These are phyloP conservation scores for Kluyveromyces sp. DNA, from an alignment of 1,139 yeast species.

Conservation along the genomic window DNA sequence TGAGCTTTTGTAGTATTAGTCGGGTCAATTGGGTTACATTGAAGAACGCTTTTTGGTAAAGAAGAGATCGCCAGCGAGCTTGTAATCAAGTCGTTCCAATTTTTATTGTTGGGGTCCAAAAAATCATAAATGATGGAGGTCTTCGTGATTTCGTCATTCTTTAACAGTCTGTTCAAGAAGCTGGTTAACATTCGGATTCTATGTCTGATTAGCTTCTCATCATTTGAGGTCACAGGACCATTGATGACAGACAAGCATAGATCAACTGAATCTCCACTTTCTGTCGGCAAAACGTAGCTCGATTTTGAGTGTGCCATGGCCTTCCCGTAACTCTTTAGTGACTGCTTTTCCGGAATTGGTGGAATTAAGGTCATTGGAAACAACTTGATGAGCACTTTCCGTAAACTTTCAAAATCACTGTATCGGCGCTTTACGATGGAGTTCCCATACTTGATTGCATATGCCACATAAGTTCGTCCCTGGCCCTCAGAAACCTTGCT, in stretches of 20 bases:
- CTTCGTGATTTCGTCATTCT: constrained; percentile 34
- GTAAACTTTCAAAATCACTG: constrained; percentile 81
- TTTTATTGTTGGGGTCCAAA: constrained; percentile 68
- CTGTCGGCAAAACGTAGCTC: constrained; percentile 27
- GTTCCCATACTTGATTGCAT: constrained; percentile 60
- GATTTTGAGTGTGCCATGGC: constrained; percentile 28
- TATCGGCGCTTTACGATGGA: constrained; percentile 71
- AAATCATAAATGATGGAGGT: constrained; percentile 67
- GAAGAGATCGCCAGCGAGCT: constrained; percentile 51
- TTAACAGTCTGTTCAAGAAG: constrained; percentile 26
- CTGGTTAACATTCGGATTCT: constrained; percentile 30
- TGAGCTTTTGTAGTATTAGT: constrained; percentile 50
- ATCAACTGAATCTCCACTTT: constrained; percentile 26
- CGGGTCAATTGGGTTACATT: constrained; percentile 48
- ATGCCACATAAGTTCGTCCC: constrained; percentile 66
- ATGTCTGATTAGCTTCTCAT: constrained; percentile 31
- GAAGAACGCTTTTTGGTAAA: constrained; percentile 46
- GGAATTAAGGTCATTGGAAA: constrained; percentile 85
- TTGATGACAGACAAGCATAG: constrained; percentile 26
- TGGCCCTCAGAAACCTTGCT: constrained; percentile 73
- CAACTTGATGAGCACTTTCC: constrained; percentile 60
- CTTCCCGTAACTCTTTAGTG: constrained; percentile 29
- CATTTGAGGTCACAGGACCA: constrained; percentile 26
- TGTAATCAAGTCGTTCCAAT: constrained; percentile 54
- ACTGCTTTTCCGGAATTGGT: constrained; percentile 90